Evolutionary conservation across 352 stramenopile species (phyloP), one percentile per base, ranked within the genome.

Genomic region (Phytophthora sojae): DNA sequence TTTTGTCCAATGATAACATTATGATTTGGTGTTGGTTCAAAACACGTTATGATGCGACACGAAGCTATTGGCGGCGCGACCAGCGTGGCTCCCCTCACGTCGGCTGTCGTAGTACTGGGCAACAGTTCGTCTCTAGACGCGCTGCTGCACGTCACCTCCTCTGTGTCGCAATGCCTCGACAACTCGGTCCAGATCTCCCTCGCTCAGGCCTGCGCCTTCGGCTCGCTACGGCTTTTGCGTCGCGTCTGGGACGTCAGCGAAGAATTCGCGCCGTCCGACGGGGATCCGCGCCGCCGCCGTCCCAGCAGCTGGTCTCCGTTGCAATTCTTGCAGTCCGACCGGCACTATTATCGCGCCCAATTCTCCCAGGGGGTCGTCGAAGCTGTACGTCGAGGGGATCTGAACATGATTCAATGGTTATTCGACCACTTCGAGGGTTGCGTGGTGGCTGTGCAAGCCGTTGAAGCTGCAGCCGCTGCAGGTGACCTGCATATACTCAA

Each of bases 101-200:
- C 51, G 32, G 67, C 47, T 1, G 45, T 56, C 25, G 45, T 64
- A 14, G 57, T 69, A 0, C 62, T 79, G 49, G 61, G 71, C 58
- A 39, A 45, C 21, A 42, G 50, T 23, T 47, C 61, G 5, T 69
- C 67, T 26, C 49, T 77, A 30, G 52, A 29, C 0, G 67, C 60
- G n/a, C 59, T 76, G 6, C 44, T 53, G 17, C 72, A 79, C 44
- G 62, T 79, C 23, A 21, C 58, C 26, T 67, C 17, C 7, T 51
- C 50, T 15, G 42, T 79, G 12, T 79, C 72, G 37, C 25, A 64
- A 37, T 79, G 39, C 29, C 62, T 79, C 56, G 72, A 79, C 58
- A 51, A 42, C n/a, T 70, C 67, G 8, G 59, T 61, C 19, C 39
- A 57, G n/a, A 45, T 76, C 14, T 29, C 67, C 25, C 62, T 79